phyloP scores from a whole-genome alignment of 2,329 filamentous ascomycete species.

The Didymella sp. region DNA sequence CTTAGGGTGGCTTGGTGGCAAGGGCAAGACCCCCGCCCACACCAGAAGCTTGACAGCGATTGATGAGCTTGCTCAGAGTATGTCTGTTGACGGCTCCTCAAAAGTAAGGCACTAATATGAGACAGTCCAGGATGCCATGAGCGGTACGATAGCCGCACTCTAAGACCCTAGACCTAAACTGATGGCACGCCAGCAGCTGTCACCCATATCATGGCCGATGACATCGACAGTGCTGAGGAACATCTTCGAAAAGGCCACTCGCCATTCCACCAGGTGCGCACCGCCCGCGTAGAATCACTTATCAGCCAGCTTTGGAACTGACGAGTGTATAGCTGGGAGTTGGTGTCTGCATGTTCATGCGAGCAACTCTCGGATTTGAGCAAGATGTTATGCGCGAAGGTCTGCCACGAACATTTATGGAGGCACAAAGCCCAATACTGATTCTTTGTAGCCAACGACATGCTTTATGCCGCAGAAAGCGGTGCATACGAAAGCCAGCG shows the following conservation, averaged over 20 bases:
- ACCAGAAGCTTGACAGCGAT: constrained; percentile 64
- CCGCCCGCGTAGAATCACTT: neutral
- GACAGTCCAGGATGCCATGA: constrained; percentile 57
- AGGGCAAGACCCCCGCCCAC: constrained; percentile 49
- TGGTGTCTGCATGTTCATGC: constrained; percentile 83
- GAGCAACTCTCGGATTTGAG: constrained; percentile 87
- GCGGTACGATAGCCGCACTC: constrained; percentile 43
- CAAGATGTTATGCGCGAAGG: constrained; percentile 86
- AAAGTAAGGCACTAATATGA: constrained; percentile 1
- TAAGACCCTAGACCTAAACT: constrained; percentile 26
- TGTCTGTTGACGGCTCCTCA: neutral
- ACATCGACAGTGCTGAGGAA: constrained; percentile 82
- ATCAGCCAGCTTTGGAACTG: constrained; percentile 19
- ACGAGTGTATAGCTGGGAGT: constrained; percentile 68
- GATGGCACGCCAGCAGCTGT: constrained; percentile 59
- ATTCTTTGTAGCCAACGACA: constrained; percentile 65
- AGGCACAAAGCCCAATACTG: constrained; percentile 3
- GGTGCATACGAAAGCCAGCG: constrained; percentile 78
- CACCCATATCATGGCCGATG: constrained; percentile 82
- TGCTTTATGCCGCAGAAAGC: constrained; percentile 77
- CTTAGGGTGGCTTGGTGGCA: constrained; percentile 51
- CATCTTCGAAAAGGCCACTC: constrained; percentile 75
- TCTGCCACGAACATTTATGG: constrained; percentile 32
- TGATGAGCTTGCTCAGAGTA: constrained; percentile 65
- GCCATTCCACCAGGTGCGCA: constrained; percentile 77